These are phyloP conservation scores for Taiozyma sp. DNA, from an alignment of 1,139 yeast genomes.

Conservation along the genomic window DNA sequence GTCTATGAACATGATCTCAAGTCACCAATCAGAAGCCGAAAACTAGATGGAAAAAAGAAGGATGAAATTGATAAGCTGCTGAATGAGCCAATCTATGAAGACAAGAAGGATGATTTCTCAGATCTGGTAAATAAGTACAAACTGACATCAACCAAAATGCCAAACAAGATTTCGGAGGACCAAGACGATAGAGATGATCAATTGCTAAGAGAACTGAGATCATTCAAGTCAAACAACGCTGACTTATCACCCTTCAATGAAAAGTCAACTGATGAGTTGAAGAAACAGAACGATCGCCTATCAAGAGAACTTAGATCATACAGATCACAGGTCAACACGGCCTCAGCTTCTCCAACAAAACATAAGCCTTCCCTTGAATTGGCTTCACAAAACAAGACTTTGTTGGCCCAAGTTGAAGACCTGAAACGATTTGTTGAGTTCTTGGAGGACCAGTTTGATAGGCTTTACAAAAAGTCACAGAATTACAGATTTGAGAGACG, in stretches of 20 bases:
- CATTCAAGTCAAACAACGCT: conserved; percentile 7
- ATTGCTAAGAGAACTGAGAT: conserved; percentile 6
- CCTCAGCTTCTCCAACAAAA: background rate
- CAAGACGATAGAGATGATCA: background rate
- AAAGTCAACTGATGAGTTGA: background rate
- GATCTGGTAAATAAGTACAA: conserved; percentile 15
- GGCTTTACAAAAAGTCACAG: conserved; percentile 12
- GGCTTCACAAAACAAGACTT: conserved; percentile 4
- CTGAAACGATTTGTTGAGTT: conserved; percentile 16
- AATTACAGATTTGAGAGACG: conserved; percentile 12
- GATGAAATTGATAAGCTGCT: conserved; percentile 1
- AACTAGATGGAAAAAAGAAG: background rate
- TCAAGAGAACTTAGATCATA: background rate
- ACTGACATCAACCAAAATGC: conserved; percentile 1
- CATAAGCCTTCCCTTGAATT: conserved; percentile 3
- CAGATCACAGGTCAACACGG: conserved; percentile 1
- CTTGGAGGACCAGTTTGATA: conserved; percentile 17
- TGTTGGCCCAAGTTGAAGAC: conserved; percentile 9
- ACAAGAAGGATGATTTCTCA: no score
- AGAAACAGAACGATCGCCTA: background rate
- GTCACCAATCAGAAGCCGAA: background rate
- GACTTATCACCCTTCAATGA: background rate
- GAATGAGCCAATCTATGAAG: background rate
- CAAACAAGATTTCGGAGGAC: background rate
- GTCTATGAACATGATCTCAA: background rate